Evolutionary conservation across 495 filamentous ascomycete genomes (phyloP).

Genomic region (Aspergillus indologenus): DNA sequence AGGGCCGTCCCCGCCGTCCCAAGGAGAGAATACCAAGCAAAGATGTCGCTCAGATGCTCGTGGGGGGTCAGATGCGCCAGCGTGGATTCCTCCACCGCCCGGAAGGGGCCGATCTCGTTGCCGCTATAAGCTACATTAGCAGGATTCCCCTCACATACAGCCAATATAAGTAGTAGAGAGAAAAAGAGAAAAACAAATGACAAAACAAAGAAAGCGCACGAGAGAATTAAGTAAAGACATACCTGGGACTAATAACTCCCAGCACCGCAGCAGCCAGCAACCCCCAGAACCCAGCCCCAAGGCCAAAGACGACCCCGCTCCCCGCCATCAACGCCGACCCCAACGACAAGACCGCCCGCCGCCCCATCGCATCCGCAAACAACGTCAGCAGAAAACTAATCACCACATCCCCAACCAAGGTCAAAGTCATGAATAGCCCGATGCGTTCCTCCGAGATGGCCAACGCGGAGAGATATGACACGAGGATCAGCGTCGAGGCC

Average conservation of each 20-base stretch:
- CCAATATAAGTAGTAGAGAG: no score
- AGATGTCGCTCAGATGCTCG: slow-evolving; percentile 64
- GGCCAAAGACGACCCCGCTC: slow-evolving; percentile 66
- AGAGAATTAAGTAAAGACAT: slow-evolving; percentile 10
- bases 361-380: slow-evolving; percentile 70
- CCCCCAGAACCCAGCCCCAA: slow-evolving; percentile 69
- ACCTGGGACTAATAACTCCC: slow-evolving; percentile 77
- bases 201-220: not conserved
- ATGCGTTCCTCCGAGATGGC: slow-evolving; percentile 67
- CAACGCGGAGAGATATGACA: slow-evolving; percentile 63
- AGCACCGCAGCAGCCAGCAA: slow-evolving; percentile 70
- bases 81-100: slow-evolving; percentile 81
- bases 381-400: slow-evolving; percentile 75
- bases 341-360: slow-evolving; percentile 63
- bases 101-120: slow-evolving; percentile 78
- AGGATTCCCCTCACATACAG: no score
- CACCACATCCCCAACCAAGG: slow-evolving; percentile 72
- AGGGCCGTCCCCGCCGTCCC: slow-evolving; percentile 62
- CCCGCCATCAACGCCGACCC: slow-evolving; percentile 67
- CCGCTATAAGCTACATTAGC: slow-evolving; percentile 44
- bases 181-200: no score
- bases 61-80: slow-evolving; percentile 68
- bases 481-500: slow-evolving; percentile 70
- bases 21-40: slow-evolving; percentile 76
- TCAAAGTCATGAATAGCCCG: slow-evolving; percentile 86